Percentiles rank a stretch among this genome's conserved stretches.
Conservation (phyloP, 106 monocot genomes). For the Dioscorea alata region DNA sequence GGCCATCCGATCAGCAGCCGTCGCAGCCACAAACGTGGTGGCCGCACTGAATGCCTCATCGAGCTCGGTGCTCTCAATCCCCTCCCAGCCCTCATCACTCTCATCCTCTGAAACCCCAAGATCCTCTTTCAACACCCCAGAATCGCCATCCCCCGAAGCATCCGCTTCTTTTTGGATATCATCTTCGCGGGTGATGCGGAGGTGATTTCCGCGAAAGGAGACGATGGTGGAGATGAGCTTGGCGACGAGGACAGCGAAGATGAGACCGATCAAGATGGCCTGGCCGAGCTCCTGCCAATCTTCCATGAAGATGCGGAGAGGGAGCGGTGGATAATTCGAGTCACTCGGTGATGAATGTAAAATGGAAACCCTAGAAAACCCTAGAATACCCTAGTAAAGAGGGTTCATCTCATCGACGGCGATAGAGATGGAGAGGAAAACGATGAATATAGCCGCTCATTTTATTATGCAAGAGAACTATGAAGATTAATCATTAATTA, state of each 20-base stretch:
- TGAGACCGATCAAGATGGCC: slow-evolving; percentile 61
- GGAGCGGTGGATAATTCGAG: no score
- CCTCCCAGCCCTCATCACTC: slow-evolving; percentile 82
- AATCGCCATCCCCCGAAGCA: no score
- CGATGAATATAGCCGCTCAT: no score
- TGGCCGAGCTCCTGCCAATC: slow-evolving; percentile 96
- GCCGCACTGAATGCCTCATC: slow-evolving; percentile 93
- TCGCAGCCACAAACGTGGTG: slow-evolving; percentile 81
- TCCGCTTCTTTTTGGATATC: not conserved
- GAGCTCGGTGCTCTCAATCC: slow-evolving; percentile 90
- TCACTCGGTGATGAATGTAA: no score
- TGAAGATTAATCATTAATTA: no score
- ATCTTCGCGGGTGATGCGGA: slow-evolving; percentile 47
- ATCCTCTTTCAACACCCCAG: not conserved
- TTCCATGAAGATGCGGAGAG: slow-evolving; percentile 31
- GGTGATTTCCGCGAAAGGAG: slow-evolving; percentile 70
- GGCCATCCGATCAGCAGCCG: slow-evolving; percentile 56
- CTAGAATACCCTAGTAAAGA: no score
- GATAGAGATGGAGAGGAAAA: no score
- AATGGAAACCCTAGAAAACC: no score
- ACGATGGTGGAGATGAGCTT: slow-evolving; percentile 94
- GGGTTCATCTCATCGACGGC: no score
- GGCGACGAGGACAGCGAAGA: slow-evolving; percentile 88
- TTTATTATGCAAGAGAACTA: no score
- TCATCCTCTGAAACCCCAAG: slow-evolving; percentile 5